Evolutionary conservation across 1,139 yeast species (phyloP), one percentile per base, ranked within the genome.

Genomic region (Candida gigantensis): DNA sequence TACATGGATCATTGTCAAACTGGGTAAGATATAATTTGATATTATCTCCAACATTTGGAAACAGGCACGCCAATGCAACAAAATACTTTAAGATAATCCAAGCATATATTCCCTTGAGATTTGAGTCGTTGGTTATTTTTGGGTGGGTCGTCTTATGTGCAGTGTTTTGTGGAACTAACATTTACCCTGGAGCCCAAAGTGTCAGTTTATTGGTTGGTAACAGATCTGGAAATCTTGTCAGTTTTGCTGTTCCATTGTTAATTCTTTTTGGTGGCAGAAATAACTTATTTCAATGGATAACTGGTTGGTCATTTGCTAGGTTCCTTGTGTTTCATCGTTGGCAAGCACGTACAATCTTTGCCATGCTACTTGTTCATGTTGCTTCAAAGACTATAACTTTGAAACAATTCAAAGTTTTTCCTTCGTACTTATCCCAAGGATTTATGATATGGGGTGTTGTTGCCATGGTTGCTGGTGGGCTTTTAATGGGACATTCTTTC

Each of bases 361-460:
- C 46, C 2, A 32, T 53, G 32, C 42, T 51, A 4, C 30, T 55
- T 11, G 41, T 49, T 7, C 62, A 57, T 39, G 46, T 48, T 3
- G 46, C 43, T 21, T 47, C 42, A 16, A 40, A 38, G 24, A 35
- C 45, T 2, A 27, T 37, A 13, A 15, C 37, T 3, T 26, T 40
- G 11, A 32, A 24, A 16, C 10, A 5, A 2, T 34, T 35, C 12
- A 26, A 53, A 4, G 56, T 55, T 30, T 62, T 53, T 39, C 38
- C 45, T 8, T 36, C 50, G 7, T 61, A 74, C 50, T 51, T 62
- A 30, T 49, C 46, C 4, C 43, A 52, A 16, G 52, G 44, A 1
- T 73, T 63, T 52, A 62, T 58, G 46, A 58, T 59, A 39, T 72
- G 74, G 60, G 92, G 89, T 35, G 59, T 71, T 35, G 65, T 67